Base-by-base conservation (phyloP, 306 rosid genomes). In the Gastrolobium villosum region DNA sequence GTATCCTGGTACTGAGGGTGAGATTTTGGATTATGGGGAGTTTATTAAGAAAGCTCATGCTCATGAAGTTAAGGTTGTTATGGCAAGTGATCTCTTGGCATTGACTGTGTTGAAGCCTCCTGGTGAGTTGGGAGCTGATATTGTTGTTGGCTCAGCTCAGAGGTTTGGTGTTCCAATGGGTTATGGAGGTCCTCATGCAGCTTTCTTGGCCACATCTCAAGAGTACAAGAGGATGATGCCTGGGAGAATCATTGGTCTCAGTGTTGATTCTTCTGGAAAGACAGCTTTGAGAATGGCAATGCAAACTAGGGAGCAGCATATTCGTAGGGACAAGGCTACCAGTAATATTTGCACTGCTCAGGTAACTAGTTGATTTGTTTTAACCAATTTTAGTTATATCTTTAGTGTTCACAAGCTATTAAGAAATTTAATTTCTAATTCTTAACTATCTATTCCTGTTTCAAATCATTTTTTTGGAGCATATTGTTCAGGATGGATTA, bases 161-260 rank as follows among this genome's bases (percentile, higher is more conserved):
- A 82, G 99, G 82, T 96, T 96, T 37, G 99, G 99, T 11, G 99
- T 96, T 72, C 99, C 99, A 0, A 96, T 96, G 99, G 99, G 99
- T 43, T 96, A 96, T 84, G 99, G 99, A 65, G 99, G 99, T 61
- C 99, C 99, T 77, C 99, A 96, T 89, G 99, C 99, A 0, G 98
- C 97, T 14, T 96, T 96, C 73, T 44, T 96, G 81, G 99, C 99
- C 35, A 96, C 99, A n/a, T 96, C 99, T 6, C 97, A 91, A 81
- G 99, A 96, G 82, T 96, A 96, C 82, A 96, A 96, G 94, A 90
- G 99, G 88, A 90, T 96, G 99, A 96, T 96, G 98, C 99, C 99
- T 0, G 99, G 99, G 39, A 86, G 99, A 80, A 96, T 96, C 67
- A 96, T 96, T 14, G 99, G 99, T 76, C 82, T 96, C 13, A 96